Evolutionary conservation across 2,329 filamentous ascomycete genomes (phyloP), one percentile per base, ranked within the genome.

Genomic region (Sporothrix humicola): DNA sequence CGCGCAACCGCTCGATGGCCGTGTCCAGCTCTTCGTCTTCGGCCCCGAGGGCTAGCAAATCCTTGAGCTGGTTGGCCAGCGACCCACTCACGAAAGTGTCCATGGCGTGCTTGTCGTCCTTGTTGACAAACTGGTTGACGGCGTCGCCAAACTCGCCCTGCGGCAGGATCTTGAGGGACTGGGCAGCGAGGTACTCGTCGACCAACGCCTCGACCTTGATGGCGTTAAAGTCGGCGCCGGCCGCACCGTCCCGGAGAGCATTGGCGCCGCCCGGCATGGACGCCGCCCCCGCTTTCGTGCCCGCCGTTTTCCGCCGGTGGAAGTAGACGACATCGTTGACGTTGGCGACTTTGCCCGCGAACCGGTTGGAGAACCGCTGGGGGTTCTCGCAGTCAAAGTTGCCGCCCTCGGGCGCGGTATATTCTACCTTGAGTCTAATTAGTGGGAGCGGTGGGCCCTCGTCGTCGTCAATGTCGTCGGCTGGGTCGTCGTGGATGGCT

Each of bases 31-130:
- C 91, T 46, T 91, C 89, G 71, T 93, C 89, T 23, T 92, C 89
- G 0, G 92, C 89, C 6, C 90, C 88, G 3, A 93, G 82, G 0
- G 86, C 84, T 48, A 95, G 84, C 78, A 95, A 86, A 75, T 92
- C 88, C 77, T 90, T 90, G 20, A 95, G 87, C 78, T 94, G 92
- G 26, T 87, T 89, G 2, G 88, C 86, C 2, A 95, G 83, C 15
- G 91, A 92, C 46, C 94, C 91, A 26, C 87, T 88, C 10, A 95
- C 91, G 77, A 95, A 95, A 59, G 90, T 85, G 79, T 95, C 90
- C 90, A 98, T 94, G 2, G 94, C 94, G 78, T 96, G 91, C 79
- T 95, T 97, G 83, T 99, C 96, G 77, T 97, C 94, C 77, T 98
- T 98, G 80, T 95, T 91, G 37, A 99, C 94, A 78, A 96, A 99